phyloP scores from a whole-genome alignment of 257 asterid genomes.

The Linderniella brevidens region DNA sequence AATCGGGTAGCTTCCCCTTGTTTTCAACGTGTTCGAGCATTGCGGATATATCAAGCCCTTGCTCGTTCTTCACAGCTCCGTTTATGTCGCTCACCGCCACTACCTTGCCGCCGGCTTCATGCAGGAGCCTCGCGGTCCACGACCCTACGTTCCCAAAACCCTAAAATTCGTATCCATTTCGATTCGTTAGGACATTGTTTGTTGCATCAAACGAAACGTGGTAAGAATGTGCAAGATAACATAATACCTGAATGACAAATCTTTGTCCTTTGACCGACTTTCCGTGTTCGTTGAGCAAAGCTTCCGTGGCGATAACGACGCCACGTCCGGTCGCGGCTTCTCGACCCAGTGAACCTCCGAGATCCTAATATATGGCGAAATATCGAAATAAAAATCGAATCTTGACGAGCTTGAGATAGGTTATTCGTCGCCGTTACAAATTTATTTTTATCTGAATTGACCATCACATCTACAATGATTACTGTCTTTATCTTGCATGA shows the following conservation, averaged over 20 bases:
- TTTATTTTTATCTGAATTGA: no score
- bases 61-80: background rate
- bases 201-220: no score
- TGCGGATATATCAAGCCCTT: background rate
- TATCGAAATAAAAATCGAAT: no score
- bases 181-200: no score
- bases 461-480: no score
- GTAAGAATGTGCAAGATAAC: no score
- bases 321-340: conserved; percentile 3
- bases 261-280: background rate
- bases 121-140: background rate
- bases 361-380: background rate
- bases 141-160: conserved; percentile 3
- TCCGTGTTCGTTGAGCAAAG: background rate
- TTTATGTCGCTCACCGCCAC: background rate
- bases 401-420: no score
- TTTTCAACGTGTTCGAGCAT: background rate
- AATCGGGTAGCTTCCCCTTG: background rate
- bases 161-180: background rate
- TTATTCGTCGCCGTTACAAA: no score
- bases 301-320: background rate
- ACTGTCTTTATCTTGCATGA: no score
- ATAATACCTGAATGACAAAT: background rate
- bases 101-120: background rate
- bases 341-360: background rate